Conservation (phyloP, 1,139 yeast species). For the Candida anutae region DNA sequence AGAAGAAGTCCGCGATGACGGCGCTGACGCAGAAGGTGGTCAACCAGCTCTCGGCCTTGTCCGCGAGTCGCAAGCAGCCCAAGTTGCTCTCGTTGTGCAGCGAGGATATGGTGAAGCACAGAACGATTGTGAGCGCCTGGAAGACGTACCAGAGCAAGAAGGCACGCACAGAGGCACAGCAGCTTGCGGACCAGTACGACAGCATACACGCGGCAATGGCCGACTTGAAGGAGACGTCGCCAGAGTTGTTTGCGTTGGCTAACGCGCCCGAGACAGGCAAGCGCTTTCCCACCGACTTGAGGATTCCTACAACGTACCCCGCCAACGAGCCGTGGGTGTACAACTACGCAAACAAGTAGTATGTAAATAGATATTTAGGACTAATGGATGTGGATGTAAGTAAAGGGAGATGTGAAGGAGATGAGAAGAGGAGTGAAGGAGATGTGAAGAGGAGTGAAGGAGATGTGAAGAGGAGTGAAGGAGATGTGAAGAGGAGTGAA, state of each 20-base stretch:
- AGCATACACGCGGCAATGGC: constrained; percentile 69
- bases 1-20: constrained; percentile 32
- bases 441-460: too few relatives aligned
- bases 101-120: constrained; percentile 83
- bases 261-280: constrained; percentile 39
- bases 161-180: constrained; percentile 33
- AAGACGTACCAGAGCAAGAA: constrained; percentile 46
- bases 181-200: constrained; percentile 55
- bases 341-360: constrained; percentile 28
- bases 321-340: constrained; percentile 77
- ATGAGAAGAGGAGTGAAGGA: too few relatives aligned
- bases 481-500: too few relatives aligned
- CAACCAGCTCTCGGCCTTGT: constrained; percentile 74
- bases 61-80: constrained; percentile 87
- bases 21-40: constrained; percentile 61
- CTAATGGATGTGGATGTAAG: background rate
- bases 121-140: constrained; percentile 84
- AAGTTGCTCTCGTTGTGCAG: constrained; percentile 63
- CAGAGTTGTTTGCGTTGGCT: constrained; percentile 46
- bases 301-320: constrained; percentile 91
- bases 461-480: too few relatives aligned
- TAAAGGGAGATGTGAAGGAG: background rate
- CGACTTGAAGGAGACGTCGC: constrained; percentile 45
- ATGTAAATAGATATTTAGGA: background rate
- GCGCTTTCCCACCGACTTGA: constrained; percentile 68